Conservation (phyloP, 495 filamentous ascomycete species). For the Daldinia grandis region DNA sequence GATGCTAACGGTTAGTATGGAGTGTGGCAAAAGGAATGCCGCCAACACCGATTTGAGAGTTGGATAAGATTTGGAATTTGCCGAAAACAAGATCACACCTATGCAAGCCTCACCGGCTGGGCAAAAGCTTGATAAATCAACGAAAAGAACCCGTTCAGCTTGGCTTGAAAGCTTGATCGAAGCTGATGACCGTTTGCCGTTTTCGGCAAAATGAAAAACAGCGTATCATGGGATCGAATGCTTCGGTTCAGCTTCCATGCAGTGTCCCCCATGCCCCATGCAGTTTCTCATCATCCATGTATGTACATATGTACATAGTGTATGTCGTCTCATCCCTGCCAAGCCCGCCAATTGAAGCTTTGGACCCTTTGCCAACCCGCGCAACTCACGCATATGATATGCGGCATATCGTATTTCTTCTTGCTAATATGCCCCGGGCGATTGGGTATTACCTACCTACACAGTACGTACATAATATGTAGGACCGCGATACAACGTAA, state of each 20-base stretch:
- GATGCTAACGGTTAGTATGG: neutral
- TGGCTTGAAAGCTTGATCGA: conserved; percentile 24
- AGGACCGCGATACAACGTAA: conserved; percentile 37
- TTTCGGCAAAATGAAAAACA: conserved; percentile 16
- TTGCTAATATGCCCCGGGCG: conserved; percentile 13
- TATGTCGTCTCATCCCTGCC: conserved; percentile 3
- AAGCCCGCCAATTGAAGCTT: conserved; percentile 9
- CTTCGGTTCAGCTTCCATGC: conserved; percentile 39
- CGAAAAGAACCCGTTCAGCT: conserved; percentile 11
- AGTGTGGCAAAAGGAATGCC: conserved; percentile 18
- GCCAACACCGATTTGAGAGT: conserved; percentile 2
- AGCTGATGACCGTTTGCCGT: neutral
- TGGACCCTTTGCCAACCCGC: conserved; percentile 7
- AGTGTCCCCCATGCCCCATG: neutral
- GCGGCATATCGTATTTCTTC: neutral
- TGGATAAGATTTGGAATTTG: conserved; percentile 24
- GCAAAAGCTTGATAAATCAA: conserved; percentile 34
- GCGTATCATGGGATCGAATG: conserved; percentile 12
- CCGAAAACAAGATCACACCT: conserved; percentile 27
- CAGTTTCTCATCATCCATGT: no score
- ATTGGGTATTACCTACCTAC: conserved; percentile 19
- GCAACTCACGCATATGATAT: neutral
- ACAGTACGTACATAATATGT: no score
- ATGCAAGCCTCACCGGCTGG: conserved; percentile 29
- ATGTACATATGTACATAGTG: no score